Conservation (phyloP, 805 yeast genomes). For the Yarrowia porcina region DNA sequence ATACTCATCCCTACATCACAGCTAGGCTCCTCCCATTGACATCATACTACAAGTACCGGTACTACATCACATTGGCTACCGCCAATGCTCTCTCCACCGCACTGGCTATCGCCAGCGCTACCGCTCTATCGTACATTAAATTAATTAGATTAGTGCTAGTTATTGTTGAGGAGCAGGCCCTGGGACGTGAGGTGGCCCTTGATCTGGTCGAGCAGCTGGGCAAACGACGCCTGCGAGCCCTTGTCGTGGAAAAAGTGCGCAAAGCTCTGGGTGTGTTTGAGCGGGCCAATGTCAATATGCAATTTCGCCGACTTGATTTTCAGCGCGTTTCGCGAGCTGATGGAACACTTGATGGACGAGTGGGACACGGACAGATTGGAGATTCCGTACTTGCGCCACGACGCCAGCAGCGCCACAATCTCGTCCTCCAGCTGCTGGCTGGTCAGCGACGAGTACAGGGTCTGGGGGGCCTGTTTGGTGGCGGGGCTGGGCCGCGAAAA, state of each 20-base stretch:
- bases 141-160: not conserved
- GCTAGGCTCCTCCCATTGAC: too few species aligned
- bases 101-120: too few species aligned
- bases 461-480: constrained; percentile 28
- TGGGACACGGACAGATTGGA: constrained; percentile 33
- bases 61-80: too few species aligned
- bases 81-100: too few species aligned
- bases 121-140: not conserved
- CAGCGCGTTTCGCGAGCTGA: constrained; percentile 39
- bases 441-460: constrained; percentile 34
- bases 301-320: constrained; percentile 38
- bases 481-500: constrained; percentile 1
- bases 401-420: constrained; percentile 36
- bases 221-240: constrained; percentile 29
- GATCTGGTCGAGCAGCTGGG: constrained; percentile 29
- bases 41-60: too few species aligned
- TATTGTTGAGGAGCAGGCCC: constrained; percentile 2
- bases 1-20: too few species aligned
- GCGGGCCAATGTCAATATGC: constrained; percentile 30
- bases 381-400: constrained; percentile 42
- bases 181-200: constrained; percentile 27
- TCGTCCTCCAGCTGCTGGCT: constrained; percentile 35
- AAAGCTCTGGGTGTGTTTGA: not conserved
- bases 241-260: constrained; percentile 30
- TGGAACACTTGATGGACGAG: constrained; percentile 36